Percentiles rank a stretch among this genome's conserved stretches.
Conservation (phyloP, 1,284 basidiomycete genomes). For the Athelia psychrophila region DNA sequence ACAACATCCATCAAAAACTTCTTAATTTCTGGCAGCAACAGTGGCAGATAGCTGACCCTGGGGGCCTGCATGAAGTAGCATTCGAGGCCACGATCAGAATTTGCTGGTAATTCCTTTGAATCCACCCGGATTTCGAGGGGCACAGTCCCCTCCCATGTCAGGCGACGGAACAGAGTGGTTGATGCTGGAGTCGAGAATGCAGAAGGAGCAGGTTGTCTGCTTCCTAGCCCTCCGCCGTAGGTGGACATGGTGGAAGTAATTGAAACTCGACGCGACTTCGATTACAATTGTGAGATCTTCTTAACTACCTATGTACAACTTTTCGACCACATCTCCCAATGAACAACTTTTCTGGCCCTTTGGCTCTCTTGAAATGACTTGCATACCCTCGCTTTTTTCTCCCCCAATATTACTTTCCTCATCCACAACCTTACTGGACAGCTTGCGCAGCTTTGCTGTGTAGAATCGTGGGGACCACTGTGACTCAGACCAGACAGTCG, state of each 20-base stretch:
- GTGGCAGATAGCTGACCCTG: conserved; percentile 85
- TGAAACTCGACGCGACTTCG: too few species aligned
- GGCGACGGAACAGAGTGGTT: conserved; percentile 74
- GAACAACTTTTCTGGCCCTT: too few species aligned
- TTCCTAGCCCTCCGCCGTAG: conserved; percentile 41
- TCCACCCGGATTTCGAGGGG: conserved; percentile 84
- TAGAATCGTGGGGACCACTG: too few species aligned
- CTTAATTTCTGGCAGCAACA: conserved; percentile 84
- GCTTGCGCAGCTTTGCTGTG: too few species aligned
- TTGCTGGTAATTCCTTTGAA: conserved; percentile 81
- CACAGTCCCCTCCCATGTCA: conserved; percentile 84
- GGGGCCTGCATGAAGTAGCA: conserved; percentile 86
- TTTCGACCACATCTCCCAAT: too few species aligned
- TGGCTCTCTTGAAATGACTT: too few species aligned
- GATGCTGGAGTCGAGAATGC: conserved; percentile 49
- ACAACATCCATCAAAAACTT: conserved; percentile 87
- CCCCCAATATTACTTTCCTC: too few species aligned
- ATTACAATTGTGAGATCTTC: too few species aligned
- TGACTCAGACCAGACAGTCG: too few species aligned
- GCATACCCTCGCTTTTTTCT: too few species aligned
- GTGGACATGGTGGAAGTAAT: conserved; percentile 44
- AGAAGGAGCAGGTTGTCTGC: conserved; percentile 52
- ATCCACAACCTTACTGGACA: too few species aligned
- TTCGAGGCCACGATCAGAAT: conserved; percentile 82
- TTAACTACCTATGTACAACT: too few species aligned